Evolutionary conservation across 2,329 filamentous ascomycete genomes (phyloP).

Genomic region (Ceratocystis harringtonii): DNA sequence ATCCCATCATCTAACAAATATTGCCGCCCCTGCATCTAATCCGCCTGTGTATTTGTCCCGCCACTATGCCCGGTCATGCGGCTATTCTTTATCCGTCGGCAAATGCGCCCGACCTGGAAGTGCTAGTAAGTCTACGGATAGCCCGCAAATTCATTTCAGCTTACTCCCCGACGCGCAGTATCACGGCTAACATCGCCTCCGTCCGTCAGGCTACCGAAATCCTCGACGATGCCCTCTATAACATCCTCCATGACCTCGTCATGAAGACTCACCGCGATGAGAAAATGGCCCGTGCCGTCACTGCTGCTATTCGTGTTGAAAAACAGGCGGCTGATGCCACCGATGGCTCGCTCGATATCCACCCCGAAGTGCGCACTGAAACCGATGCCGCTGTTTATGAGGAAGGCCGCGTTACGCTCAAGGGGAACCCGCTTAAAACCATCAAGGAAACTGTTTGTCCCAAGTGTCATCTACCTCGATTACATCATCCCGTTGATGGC

Average conservation of each 20-base stretch:
- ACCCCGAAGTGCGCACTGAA: conserved; percentile 43
- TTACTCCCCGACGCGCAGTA: neutral
- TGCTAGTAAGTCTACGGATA: conserved; percentile 9
- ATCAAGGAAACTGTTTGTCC: conserved; percentile 58
- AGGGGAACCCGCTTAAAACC: conserved; percentile 57
- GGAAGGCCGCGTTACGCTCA: conserved; percentile 51
- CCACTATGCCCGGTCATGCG: conserved; percentile 13
- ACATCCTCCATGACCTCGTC: conserved; percentile 60
- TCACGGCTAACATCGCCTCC: conserved; percentile 1
- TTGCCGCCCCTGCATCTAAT: neutral
- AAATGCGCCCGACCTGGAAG: conserved; percentile 11
- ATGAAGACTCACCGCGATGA: conserved; percentile 64
- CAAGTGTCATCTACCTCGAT: conserved; percentile 57
- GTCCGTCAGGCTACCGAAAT: conserved; percentile 42
- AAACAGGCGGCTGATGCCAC: conserved; percentile 43
- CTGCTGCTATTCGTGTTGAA: conserved; percentile 49
- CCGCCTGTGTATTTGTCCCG: neutral
- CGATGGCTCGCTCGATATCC: conserved; percentile 38
- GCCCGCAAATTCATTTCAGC: too few relatives aligned
- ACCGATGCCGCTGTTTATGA: conserved; percentile 56
- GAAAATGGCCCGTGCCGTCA: conserved; percentile 55
- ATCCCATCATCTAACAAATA: conserved; percentile 5
- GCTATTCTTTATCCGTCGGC: conserved; percentile 10
- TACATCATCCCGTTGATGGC: conserved; percentile 58
- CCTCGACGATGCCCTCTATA: conserved; percentile 61